Base-by-base conservation (phyloP, 768 basidiomycete genomes). In the Rhodotorula toruloides region DNA sequence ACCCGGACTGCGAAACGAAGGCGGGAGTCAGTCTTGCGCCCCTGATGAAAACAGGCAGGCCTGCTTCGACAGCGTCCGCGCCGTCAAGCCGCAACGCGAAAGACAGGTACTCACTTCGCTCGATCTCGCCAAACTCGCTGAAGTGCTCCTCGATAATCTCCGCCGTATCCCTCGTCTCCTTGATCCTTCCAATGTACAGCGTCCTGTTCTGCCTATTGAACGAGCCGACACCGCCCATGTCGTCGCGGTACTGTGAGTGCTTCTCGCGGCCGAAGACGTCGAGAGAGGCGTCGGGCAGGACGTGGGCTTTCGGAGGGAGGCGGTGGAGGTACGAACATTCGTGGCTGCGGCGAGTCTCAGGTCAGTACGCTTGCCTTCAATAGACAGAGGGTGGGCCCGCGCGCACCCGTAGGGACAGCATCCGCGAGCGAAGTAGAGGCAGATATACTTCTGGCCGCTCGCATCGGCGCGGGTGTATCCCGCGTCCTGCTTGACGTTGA, bases 221-320 rank as follows among this genome's bases (percentile, higher is more conserved):
- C 65, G 89, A 91, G 19, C 96, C 96, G 37, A 98, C 94, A 79
- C 96, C 96, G 73, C 96, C 96, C 96, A 99, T 98, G 77, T 99
- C 96, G 76, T 99, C 96, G 66, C 94, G 82, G 78, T 99, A 99
- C 78, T 96, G 92, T 0, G 92, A 81, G 77, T 97, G 96, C 79
- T 97, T 97, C 80, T 96, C 92, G 52, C 96, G 82, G 1, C 90
- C 91, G 76, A 99, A 99, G 76, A 91, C 94, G 77, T 99, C 96
- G 77, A 94, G 90, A 12, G 92, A 90, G 49, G 86, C 86, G 79
- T 98, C 94, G 1, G 93, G 90, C 17, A 94, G 80, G 16, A 83
- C 80, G 46, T 59, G 50, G 13, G 61, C 70, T 58, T 69, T 57
- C 61, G 83, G 82, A 0, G 94, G 96, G 27, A 99, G 84, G 47